Percentiles rank a stretch among this genome's conserved stretches.
Evolutionary conservation across 2,329 filamentous ascomycete species (phyloP).

Genomic region (Phyllosticta citrichinensis): DNA sequence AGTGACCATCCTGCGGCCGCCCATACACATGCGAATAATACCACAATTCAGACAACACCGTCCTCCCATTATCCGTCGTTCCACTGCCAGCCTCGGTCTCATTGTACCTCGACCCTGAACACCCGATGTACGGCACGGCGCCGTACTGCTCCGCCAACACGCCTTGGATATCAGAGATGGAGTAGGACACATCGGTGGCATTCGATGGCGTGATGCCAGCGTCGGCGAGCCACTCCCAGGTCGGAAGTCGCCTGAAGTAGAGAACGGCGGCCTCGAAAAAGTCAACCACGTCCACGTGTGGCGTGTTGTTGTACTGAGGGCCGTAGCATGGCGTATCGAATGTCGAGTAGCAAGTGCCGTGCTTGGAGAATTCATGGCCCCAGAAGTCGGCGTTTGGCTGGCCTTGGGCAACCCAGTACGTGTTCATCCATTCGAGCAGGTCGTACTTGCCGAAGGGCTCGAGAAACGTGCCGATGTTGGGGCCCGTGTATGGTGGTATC

Average conservation of each 20-base stretch:
- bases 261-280: constrained; percentile 52
- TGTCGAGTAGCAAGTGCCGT: constrained; percentile 57
- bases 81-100: constrained; percentile 47
- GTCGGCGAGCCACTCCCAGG: constrained; percentile 48
- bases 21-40: constrained; percentile 55
- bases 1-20: constrained; percentile 43
- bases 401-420: constrained; percentile 51
- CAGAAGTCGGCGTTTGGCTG: constrained; percentile 51
- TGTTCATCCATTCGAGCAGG: constrained; percentile 56
- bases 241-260: constrained; percentile 50
- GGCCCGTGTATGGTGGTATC: constrained; percentile 50
- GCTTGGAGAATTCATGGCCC: constrained; percentile 59
- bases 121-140: constrained; percentile 50
- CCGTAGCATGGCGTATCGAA: constrained; percentile 58
- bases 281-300: constrained; percentile 51
- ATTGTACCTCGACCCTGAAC: constrained; percentile 51
- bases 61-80: constrained; percentile 46
- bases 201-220: constrained; percentile 50
- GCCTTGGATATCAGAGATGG: constrained; percentile 41
- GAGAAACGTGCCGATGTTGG: constrained; percentile 49
- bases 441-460: constrained; percentile 48
- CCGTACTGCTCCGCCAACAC: constrained; percentile 44
- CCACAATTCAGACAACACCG: constrained; percentile 53
- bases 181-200: constrained; percentile 41
- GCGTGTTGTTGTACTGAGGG: constrained; percentile 36